Evolutionary conservation across 148 eudicot genomes (phyloP).

Genomic region (Cornus kousa): DNA sequence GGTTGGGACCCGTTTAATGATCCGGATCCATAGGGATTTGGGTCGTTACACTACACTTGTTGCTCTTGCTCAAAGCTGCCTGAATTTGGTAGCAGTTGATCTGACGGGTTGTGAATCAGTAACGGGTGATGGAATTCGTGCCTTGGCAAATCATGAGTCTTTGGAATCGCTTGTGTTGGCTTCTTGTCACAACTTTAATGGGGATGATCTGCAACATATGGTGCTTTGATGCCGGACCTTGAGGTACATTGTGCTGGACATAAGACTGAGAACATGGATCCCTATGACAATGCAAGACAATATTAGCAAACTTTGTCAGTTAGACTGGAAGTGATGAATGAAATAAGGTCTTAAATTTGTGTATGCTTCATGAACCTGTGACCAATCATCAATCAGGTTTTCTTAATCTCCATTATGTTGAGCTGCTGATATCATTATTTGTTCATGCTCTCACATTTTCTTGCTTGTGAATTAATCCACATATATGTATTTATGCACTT

Average conservation of each 20-base stretch:
- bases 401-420: background rate
- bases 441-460: no score
- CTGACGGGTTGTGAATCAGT: conserved; percentile 15
- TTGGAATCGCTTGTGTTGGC: conserved; percentile 20
- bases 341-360: background rate
- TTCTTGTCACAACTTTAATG: conserved; percentile 7
- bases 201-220: conserved; percentile 13
- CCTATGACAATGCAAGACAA: conserved; percentile 1
- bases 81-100: conserved; percentile 5
- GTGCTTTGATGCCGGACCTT: conserved; percentile 18
- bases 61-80: conserved; percentile 17
- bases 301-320: conserved; percentile 6
- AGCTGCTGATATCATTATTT: background rate
- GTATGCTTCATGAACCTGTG: background rate
- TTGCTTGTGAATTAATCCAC: background rate
- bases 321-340: conserved; percentile 16
- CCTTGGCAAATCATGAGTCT: conserved; percentile 11
- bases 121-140: conserved; percentile 15
- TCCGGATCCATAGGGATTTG: no score
- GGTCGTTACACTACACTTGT: conserved; percentile 15
- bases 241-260: conserved; percentile 20
- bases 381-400: background rate
- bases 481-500: no score
- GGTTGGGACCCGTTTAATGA: no score
- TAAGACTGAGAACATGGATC: conserved; percentile 9